Evolutionary conservation across 352 stramenopile genomes (phyloP), one percentile per base, ranked within the genome.

Genomic region (Globisporangium megalacanthum): DNA sequence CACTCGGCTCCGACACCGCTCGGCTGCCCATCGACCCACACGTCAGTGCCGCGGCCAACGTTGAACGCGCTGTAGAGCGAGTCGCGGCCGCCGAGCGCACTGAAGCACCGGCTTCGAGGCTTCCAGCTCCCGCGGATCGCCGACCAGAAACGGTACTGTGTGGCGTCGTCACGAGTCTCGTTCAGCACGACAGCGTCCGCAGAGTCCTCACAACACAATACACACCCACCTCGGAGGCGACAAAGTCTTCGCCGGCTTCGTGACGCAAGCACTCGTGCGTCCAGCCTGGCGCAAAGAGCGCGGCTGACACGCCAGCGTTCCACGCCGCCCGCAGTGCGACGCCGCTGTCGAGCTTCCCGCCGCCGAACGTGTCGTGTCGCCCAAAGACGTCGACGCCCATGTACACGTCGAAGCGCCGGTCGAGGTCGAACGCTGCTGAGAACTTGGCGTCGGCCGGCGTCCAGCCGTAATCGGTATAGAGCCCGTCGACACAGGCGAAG

Each of bases 321-420:
- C 70, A 78, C 10, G 62, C 61, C 11, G 65, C 20, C 17, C 65
- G 58, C 58, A 78, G 57, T 8, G 67, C 63, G 37, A 70, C 52
- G 17, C 64, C 46, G 56, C 66, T 71, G 31, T 70, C 61, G 55
- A 75, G 62, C 36, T 73, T 73, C 3, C 68, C 67, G 50, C 64
- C 68, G 10, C 67, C 67, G 39, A 75, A 61, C 54, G 60, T 75
- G 17, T 73, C 60, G 35, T 78, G 67, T 17, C 70, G 60, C 3
- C 72, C 74, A 54, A 83, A 85, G 33, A 75, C 68, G 52, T 84
- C 74, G 31, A 84, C 69, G 4, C 74, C 74, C 72, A 83, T 83
- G 62, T 77, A 87, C 15, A 87, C 62, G 41, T 85, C 74, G 52
- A 74, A 84, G 6, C 73, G 69, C 19, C 65, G 66, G 55, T 76